These are phyloP conservation scores for Triangularia verruculosa DNA, from an alignment of 2,329 filamentous ascomycete species.

Conservation along the genomic window DNA sequence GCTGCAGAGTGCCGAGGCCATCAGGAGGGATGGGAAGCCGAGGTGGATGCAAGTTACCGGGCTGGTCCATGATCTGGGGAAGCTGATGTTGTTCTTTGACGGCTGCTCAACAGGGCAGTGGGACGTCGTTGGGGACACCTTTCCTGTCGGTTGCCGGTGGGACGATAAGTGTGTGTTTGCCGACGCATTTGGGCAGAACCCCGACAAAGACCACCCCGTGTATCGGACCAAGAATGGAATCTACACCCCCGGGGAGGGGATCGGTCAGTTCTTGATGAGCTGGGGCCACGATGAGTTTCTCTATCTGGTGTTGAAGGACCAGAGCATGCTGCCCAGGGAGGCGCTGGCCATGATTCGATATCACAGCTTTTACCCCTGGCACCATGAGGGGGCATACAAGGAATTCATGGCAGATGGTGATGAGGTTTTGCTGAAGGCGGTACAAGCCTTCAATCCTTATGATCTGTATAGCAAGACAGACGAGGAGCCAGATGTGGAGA, in stretches of 20 bases:
- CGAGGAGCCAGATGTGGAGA: slow-evolving; percentile 69
- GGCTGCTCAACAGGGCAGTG: slow-evolving; percentile 83
- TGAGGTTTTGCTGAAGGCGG: slow-evolving; percentile 73
- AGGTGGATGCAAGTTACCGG: slow-evolving; percentile 79
- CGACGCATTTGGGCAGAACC: slow-evolving; percentile 72
- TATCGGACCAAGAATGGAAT: slow-evolving; percentile 78
- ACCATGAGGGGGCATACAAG: slow-evolving; percentile 73
- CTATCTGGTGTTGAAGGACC: slow-evolving; percentile 82
- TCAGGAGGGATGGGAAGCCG: slow-evolving; percentile 78
- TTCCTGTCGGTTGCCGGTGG: slow-evolving; percentile 74
- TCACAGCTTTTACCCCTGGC: slow-evolving; percentile 93
- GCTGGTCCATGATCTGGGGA: slow-evolving; percentile 76
- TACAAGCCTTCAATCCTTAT: slow-evolving; percentile 86
- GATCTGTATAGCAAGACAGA: slow-evolving; percentile 92
- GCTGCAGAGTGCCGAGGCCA: slow-evolving; percentile 84
- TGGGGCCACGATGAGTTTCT: slow-evolving; percentile 91
- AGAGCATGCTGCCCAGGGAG: slow-evolving; percentile 74
- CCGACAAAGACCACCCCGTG: slow-evolving; percentile 66
- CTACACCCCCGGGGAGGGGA: slow-evolving; percentile 73
- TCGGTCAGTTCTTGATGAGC: slow-evolving; percentile 84
- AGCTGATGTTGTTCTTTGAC: slow-evolving; percentile 72
- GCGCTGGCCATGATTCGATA: slow-evolving; percentile 90
- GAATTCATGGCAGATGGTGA: slow-evolving; percentile 85
- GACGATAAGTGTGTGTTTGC: slow-evolving; percentile 77
- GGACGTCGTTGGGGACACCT: slow-evolving; percentile 88